Evolutionary conservation across 2,329 filamentous ascomycete species (phyloP), one percentile per base, ranked within the genome.

Genomic region (Allantophomopsis lycopodina): DNA sequence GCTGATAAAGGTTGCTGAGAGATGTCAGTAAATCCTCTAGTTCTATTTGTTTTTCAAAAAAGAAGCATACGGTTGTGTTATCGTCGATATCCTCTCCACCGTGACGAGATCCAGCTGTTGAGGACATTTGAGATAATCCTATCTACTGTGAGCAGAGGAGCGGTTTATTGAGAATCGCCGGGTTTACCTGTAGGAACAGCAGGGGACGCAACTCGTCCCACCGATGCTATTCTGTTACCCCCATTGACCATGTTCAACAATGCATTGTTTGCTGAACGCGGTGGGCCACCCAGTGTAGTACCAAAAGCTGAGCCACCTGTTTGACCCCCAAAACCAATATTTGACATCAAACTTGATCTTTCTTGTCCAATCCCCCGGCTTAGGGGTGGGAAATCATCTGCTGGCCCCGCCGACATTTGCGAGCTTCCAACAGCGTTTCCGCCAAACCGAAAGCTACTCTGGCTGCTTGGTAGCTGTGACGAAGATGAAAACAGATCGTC

Each of bases 161-260:
- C 11, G 23, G 10, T 28, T 28, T 3, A 28, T 28, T 12, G 5
- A 28, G 23, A 12, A 28, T 28, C 23, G 10, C 10, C 18, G 11
- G 11, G 3, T 28, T 28, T 28, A 28, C 23, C 23, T 28, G 23
- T 8, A 28, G 23, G 23, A 28, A 28, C 23, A 28, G 40, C 45
- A 32, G 54, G 49, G 32, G 55, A 55, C 16, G 49, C 43, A 23
- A 54, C 46, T n/a, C 51, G 48, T 36, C 50, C 50, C 14, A 39
- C 57, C 36, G 76, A 68, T 35, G 60, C 58, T 30, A 65, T 56
- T 40, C 73, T 63, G 42, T 60, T 68, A 45, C 69, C 78, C 5
- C 72, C 73, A 34, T 74, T 76, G n/a, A 80, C 57, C 3, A 74
- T 76, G 50, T 76, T 79, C 35, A 80, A 57, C 32, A 80, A 60